A percentile compares a stretch with the other conserved stretches of the same genome.
These are phyloP conservation scores for Apophysomyces trapeziformis DNA, from an alignment of 371 early-diverging fungal genomes.

Conservation along the genomic window DNA sequence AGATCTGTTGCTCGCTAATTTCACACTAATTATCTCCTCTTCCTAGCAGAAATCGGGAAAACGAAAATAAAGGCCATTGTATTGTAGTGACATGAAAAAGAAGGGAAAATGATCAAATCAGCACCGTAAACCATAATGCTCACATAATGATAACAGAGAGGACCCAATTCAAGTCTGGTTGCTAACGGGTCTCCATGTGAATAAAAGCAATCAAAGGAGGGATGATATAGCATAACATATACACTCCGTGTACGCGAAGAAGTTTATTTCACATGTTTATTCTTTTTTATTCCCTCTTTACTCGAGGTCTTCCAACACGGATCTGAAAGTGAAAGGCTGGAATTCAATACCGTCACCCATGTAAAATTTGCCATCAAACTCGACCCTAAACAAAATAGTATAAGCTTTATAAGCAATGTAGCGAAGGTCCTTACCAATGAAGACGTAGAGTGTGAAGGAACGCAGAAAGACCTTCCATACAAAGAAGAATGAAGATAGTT, in stretches of 20 bases:
- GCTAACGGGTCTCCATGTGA: too few species aligned
- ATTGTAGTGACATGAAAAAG: too few species aligned
- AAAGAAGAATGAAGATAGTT: constrained; percentile 88
- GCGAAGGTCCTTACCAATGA: constrained; percentile 79
- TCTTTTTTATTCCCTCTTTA: constrained; percentile 11
- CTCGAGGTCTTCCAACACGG: constrained; percentile 29
- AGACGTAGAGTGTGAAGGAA: constrained; percentile 99
- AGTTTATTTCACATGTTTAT: constrained; percentile 9
- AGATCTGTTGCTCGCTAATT: too few species aligned
- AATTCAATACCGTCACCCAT: constrained; percentile 54
- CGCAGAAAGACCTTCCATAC: constrained; percentile 99
- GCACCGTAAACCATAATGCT: too few species aligned
- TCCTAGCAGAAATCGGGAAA: too few species aligned
- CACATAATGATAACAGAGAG: too few species aligned
- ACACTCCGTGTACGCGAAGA: not conserved
- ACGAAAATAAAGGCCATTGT: too few species aligned
- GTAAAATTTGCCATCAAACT: constrained; percentile 99
- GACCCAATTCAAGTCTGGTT: too few species aligned
- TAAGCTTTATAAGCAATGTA: not conserved
- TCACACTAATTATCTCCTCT: too few species aligned
- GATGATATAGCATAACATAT: not conserved
- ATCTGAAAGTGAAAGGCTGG: constrained; percentile 50
- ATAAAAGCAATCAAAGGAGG: not conserved
- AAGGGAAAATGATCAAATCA: too few species aligned
- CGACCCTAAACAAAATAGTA: constrained; percentile 70